Conservation (phyloP, 768 basidiomycete species). For the Termitomyces sp. region DNA sequence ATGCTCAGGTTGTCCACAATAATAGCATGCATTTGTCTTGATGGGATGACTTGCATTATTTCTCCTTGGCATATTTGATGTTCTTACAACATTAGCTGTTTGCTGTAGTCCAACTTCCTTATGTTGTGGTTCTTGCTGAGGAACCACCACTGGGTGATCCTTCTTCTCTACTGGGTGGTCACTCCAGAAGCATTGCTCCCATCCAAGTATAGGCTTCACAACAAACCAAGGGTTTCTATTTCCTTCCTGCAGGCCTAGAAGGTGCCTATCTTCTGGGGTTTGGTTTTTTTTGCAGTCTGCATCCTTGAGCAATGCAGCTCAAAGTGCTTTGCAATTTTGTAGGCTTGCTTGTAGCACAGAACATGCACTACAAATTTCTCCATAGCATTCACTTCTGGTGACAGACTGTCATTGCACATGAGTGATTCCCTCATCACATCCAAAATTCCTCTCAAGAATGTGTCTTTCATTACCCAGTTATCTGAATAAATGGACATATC, state of each 20-base stretch:
- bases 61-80: no score
- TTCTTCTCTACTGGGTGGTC: conserved; percentile 5
- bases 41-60: no score
- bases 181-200: conserved; percentile 10
- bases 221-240: no score
- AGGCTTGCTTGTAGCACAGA: not conserved
- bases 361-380: not conserved
- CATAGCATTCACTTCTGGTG: not conserved
- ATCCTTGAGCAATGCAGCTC: not conserved
- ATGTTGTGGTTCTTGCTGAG: no score
- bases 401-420: not conserved
- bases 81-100: no score
- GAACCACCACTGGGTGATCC: no score
- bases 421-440: not conserved
- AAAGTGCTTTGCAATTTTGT: not conserved
- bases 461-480: not conserved
- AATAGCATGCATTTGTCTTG: no score
- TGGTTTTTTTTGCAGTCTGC: not conserved
- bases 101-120: no score
- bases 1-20: no score
- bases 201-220: no score
- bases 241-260: no score
- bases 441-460: not conserved
- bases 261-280: no score
- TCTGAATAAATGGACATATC: not conserved